These are phyloP conservation scores for Chytriomyces confervae DNA, from an alignment of 192 early-diverging fungal species.

Conservation along the genomic window DNA sequence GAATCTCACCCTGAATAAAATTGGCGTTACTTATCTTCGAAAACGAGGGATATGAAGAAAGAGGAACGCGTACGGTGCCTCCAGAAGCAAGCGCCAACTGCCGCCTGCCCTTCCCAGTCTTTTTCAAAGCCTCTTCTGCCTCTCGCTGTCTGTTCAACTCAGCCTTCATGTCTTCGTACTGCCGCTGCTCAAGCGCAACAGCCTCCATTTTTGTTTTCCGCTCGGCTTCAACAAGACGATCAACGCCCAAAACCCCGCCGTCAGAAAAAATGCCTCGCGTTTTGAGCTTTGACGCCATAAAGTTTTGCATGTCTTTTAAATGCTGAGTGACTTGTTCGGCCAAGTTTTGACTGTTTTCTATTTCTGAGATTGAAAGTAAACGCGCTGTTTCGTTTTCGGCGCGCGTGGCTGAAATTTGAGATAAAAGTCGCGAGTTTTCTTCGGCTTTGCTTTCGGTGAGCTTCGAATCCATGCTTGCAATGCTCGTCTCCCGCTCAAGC, in stretches of 20 bases:
- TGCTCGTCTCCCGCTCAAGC: too few species aligned
- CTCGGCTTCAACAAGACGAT: conserved; percentile 18
- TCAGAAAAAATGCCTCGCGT: conserved; percentile 19
- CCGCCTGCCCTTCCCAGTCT: conserved; percentile 25
- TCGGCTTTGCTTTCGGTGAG: conserved; percentile 10
- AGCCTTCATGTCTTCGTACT: neutral
- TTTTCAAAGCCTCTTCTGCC: neutral
- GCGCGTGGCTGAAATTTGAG: neutral
- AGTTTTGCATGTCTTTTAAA: conserved; percentile 11
- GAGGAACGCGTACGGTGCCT: conserved; percentile 18
- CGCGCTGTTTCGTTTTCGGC: conserved; percentile 14
- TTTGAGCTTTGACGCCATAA: neutral
- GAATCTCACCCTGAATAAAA: too few species aligned
- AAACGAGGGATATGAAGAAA: neutral
- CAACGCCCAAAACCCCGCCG: neutral
- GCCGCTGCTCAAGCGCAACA: neutral
- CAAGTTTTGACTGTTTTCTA: neutral
- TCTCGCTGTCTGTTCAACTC: neutral
- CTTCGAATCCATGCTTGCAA: too few species aligned
- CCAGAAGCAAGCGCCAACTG: conserved; percentile 11
- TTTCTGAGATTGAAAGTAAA: neutral
- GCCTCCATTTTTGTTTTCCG: neutral
- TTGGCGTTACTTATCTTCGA: too few species aligned
- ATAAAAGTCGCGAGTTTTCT: neutral
- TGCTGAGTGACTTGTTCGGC: conserved; percentile 15